Percentiles rank a stretch among this genome's conserved stretches.
phyloP scores from a whole-genome alignment of 179 eudicot species.

The Spinacia oleracea region DNA sequence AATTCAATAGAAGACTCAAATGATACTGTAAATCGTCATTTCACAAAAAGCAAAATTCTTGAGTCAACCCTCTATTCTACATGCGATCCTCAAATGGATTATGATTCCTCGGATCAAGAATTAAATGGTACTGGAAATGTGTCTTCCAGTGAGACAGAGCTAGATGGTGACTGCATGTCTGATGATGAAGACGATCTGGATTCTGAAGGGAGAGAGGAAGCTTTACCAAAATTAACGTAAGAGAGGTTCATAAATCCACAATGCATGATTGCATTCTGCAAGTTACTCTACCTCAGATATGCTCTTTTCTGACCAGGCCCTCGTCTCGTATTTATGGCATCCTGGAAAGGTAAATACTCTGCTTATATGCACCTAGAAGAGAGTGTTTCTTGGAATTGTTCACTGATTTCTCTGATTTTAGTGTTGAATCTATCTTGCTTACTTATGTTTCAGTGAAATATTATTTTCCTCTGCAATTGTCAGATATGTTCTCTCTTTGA shows the following conservation, averaged over 20 bases:
- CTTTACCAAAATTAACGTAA: conserved; percentile 3
- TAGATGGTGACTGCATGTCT: conserved; percentile 20
- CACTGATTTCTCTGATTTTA: background rate
- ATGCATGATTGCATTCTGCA: background rate
- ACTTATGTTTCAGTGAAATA: background rate
- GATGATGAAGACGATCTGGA: conserved; percentile 24
- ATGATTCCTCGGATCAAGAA: conserved; percentile 23
- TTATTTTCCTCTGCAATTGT: background rate
- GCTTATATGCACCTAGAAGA: background rate
- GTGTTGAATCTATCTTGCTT: background rate
- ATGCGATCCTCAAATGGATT: conserved; percentile 17
- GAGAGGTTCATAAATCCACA: background rate
- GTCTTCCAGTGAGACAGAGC: conserved; percentile 19
- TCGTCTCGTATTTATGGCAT: background rate
- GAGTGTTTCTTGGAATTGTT: background rate
- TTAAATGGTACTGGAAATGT: conserved; percentile 12
- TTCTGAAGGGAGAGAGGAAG: background rate
- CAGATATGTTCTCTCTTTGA: background rate
- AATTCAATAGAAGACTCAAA: conserved; percentile 28
- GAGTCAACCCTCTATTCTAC: conserved; percentile 19
- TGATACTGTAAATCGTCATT: conserved; percentile 21
- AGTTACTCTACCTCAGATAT: background rate
- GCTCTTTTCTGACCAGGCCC: background rate
- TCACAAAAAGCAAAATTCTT: conserved; percentile 17
- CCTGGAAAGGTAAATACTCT: conserved; percentile 2